phyloP scores from a whole-genome alignment of 805 yeast genomes.

The Nakazawaea siamensis region DNA sequence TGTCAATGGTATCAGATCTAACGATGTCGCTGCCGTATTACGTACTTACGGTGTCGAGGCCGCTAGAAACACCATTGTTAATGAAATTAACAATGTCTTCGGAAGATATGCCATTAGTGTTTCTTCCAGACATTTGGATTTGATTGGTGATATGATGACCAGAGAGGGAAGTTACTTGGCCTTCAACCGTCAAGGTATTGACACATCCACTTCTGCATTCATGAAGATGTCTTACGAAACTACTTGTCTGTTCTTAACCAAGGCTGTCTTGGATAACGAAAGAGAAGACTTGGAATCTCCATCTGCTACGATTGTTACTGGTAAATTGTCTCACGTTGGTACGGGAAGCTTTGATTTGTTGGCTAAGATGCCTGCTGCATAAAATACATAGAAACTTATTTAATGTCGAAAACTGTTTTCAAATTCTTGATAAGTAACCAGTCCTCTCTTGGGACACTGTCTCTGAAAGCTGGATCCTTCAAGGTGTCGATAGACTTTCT shows the following conservation, averaged over 20 bases:
- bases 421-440: slow-evolving; percentile 88
- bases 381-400: slow-evolving; percentile 26
- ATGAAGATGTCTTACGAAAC: slow-evolving; percentile 99
- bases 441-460: slow-evolving; percentile 87
- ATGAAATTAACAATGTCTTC: slow-evolving; percentile 93
- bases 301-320: slow-evolving; percentile 87
- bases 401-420: slow-evolving; percentile 82
- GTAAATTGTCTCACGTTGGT: slow-evolving; percentile 86
- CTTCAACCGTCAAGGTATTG: slow-evolving; percentile 97
- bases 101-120: slow-evolving; percentile 94
- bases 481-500: slow-evolving; percentile 93
- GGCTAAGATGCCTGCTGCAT: slow-evolving; percentile 33
- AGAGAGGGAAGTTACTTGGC: slow-evolving; percentile 96
- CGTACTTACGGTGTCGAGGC: slow-evolving; percentile 97
- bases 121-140: slow-evolving; percentile 87
- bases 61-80: slow-evolving; percentile 94
- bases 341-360: slow-evolving; percentile 91
- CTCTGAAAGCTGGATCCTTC: slow-evolving; percentile 97
- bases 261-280: slow-evolving; percentile 90
- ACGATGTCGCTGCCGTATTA: slow-evolving; percentile 87
- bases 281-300: slow-evolving; percentile 86
- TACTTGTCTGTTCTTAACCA: slow-evolving; percentile 93
- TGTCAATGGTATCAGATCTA: slow-evolving; percentile 82
- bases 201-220: slow-evolving; percentile 88
- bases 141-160: slow-evolving; percentile 98